phyloP scores from a whole-genome alignment of 148 eudicot species.

The Amaranthus palmeri region DNA sequence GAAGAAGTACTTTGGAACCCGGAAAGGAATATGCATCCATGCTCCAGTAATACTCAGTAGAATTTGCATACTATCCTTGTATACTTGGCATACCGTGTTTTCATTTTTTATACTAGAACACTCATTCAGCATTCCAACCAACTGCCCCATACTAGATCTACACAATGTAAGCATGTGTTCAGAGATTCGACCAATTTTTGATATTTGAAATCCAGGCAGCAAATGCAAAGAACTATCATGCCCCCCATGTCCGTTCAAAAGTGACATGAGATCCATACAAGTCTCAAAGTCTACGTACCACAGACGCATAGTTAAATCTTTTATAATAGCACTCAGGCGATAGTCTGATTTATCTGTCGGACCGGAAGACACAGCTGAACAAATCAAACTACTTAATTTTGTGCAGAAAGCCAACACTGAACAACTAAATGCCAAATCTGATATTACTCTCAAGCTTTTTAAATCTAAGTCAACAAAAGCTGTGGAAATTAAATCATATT shows the following conservation, averaged over 20 bases:
- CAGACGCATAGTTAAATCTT: slow-evolving; percentile 52
- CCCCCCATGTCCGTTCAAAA: slow-evolving; percentile 35
- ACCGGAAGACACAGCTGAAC: slow-evolving; percentile 18
- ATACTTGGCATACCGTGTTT: slow-evolving; percentile 15
- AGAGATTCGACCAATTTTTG: slow-evolving; percentile 30
- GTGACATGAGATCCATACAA: slow-evolving; percentile 40
- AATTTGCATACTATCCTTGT: slow-evolving; percentile 29
- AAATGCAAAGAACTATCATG: slow-evolving; percentile 27
- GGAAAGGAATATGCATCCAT: slow-evolving; percentile 52
- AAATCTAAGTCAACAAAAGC: slow-evolving; percentile 60
- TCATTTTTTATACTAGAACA: slow-evolving; percentile 17
- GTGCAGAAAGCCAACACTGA: slow-evolving; percentile 65
- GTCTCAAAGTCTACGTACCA: slow-evolving; percentile 44
- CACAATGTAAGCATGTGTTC: slow-evolving; percentile 35
- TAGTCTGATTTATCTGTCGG: slow-evolving; percentile 23
- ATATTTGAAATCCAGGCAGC: slow-evolving; percentile 29
- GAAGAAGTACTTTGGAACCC: slow-evolving; percentile 58
- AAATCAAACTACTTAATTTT: slow-evolving; percentile 38
- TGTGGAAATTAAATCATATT: slow-evolving; percentile 57
- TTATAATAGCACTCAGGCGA: slow-evolving; percentile 39
- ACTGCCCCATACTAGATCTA: slow-evolving; percentile 37
- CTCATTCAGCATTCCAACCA: slow-evolving; percentile 41
- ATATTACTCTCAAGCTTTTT: slow-evolving; percentile 44
- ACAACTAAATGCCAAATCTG: slow-evolving; percentile 53
- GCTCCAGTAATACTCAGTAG: slow-evolving; percentile 37